phyloP scores from a whole-genome alignment of 495 filamentous ascomycete genomes.

The Talaromyces ruber region DNA sequence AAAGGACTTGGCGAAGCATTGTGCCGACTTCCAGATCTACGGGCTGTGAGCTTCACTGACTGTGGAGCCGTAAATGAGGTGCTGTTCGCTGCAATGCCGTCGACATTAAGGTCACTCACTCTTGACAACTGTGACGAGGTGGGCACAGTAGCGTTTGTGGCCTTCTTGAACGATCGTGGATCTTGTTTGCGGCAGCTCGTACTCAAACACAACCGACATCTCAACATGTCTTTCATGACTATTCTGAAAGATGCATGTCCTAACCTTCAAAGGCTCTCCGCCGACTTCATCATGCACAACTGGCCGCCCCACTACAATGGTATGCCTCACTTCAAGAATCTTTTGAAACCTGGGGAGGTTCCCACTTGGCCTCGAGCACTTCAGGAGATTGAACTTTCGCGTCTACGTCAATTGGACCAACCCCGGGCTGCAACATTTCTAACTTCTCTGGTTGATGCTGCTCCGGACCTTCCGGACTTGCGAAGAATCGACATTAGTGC shows the following conservation, averaged over 20 bases:
- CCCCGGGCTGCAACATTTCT: constrained; percentile 66
- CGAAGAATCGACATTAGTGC: constrained; percentile 60
- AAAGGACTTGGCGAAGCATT: constrained; percentile 48
- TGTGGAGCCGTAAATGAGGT: constrained; percentile 53
- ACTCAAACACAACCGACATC: constrained; percentile 65
- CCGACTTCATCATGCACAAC: constrained; percentile 65
- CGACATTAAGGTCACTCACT: constrained; percentile 51
- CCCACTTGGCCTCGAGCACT: constrained; percentile 70
- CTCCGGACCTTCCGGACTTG: constrained; percentile 51
- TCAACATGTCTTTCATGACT: constrained; percentile 64
- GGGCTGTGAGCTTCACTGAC: constrained; percentile 57
- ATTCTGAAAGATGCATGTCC: constrained; percentile 54
- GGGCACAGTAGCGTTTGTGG: constrained; percentile 44
- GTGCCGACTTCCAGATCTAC: constrained; percentile 48
- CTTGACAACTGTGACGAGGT: constrained; percentile 69
- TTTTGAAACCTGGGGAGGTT: constrained; percentile 49
- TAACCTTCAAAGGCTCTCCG: constrained; percentile 54
- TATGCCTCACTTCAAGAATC: constrained; percentile 57
- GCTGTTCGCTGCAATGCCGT: constrained; percentile 55
- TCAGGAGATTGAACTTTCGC: constrained; percentile 58
- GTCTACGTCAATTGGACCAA: constrained; percentile 62
- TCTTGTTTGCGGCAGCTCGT: constrained; percentile 50
- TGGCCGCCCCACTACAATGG: constrained; percentile 53
- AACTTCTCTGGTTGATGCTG: constrained; percentile 61
- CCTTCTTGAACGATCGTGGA: constrained; percentile 57